Conservation (phyloP, 495 filamentous ascomycete species). For the Penicillium salamii region DNA sequence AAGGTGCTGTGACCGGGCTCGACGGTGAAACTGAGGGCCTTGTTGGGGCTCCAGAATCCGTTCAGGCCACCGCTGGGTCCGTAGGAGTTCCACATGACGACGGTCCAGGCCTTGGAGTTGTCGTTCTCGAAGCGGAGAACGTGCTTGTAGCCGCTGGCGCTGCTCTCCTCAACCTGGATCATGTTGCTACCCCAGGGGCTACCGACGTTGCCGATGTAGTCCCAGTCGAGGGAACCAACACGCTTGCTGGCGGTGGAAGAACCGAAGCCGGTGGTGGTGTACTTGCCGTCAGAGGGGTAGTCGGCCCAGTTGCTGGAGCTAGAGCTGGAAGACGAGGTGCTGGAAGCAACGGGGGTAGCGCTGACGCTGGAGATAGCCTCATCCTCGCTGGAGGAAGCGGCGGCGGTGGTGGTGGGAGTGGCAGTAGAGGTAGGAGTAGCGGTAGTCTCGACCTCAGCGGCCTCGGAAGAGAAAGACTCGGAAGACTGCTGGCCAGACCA, state of each 20-base stretch:
- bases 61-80: constrained; percentile 35
- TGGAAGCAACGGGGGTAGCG: constrained; percentile 10
- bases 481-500: constrained; percentile 45
- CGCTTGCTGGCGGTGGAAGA: constrained; percentile 14
- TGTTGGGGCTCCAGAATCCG: constrained; percentile 40
- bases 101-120: constrained; percentile 33
- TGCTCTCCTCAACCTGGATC: constrained; percentile 34
- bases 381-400: constrained; percentile 14
- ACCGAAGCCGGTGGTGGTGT: constrained; percentile 32
- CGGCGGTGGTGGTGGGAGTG: constrained; percentile 8
- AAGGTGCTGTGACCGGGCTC: constrained; percentile 35
- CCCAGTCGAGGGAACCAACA: constrained; percentile 17
- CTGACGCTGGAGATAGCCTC: constrained; percentile 12
- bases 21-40: constrained; percentile 42
- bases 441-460: constrained; percentile 9
- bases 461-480: constrained; percentile 15
- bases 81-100: constrained; percentile 54
- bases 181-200: constrained; percentile 55
- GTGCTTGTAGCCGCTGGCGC: constrained; percentile 42
- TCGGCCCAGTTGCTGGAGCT: constrained; percentile 26
- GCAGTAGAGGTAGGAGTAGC: constrained; percentile 18
- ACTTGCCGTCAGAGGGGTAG: constrained; percentile 21
- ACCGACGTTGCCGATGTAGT: constrained; percentile 47
- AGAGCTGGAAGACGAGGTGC: constrained; percentile 17
- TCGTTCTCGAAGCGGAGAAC: constrained; percentile 46